These are phyloP conservation scores for Sporothrix dimorphospora DNA, from an alignment of 2,329 filamentous ascomycete genomes.

Conservation along the genomic window DNA sequence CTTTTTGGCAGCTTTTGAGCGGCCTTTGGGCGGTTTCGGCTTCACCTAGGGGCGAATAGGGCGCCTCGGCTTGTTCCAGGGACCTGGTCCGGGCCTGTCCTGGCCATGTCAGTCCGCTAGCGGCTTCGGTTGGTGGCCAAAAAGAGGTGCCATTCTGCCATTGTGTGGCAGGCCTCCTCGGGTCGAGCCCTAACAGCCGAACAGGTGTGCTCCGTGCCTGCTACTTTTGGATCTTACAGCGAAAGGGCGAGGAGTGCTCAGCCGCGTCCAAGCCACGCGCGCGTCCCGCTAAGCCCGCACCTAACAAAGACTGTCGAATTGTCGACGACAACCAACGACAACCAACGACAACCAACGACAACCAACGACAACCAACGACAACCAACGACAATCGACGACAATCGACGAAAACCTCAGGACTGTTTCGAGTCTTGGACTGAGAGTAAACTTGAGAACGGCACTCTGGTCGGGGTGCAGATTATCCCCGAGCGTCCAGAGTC, in stretches of 20 bases:
- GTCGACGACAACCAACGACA: background rate
- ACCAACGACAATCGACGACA: too few relatives aligned
- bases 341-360: too few relatives aligned
- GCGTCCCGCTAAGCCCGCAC: background rate
- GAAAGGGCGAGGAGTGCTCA: constrained; percentile 2
- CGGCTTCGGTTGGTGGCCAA: background rate
- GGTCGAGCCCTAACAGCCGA: background rate
- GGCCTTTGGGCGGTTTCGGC: background rate
- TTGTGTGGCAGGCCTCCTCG: background rate
- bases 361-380: too few relatives aligned
- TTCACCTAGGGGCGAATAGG: background rate
- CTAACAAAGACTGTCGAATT: background rate
- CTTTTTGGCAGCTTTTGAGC: background rate
- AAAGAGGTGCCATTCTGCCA: background rate
- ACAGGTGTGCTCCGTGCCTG: background rate
- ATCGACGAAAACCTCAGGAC: too few relatives aligned
- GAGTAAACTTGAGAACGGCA: constrained; percentile 1
- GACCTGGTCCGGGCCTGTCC: background rate
- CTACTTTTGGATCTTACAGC: background rate
- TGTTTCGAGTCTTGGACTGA: too few relatives aligned
- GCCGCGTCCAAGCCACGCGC: constrained; percentile 12
- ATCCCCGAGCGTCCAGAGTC: background rate
- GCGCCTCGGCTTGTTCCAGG: constrained; percentile 7
- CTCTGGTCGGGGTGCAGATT: background rate
- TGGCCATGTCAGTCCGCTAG: background rate